phyloP scores from a whole-genome alignment of 768 basidiomycete genomes.

The Russula abietina region DNA sequence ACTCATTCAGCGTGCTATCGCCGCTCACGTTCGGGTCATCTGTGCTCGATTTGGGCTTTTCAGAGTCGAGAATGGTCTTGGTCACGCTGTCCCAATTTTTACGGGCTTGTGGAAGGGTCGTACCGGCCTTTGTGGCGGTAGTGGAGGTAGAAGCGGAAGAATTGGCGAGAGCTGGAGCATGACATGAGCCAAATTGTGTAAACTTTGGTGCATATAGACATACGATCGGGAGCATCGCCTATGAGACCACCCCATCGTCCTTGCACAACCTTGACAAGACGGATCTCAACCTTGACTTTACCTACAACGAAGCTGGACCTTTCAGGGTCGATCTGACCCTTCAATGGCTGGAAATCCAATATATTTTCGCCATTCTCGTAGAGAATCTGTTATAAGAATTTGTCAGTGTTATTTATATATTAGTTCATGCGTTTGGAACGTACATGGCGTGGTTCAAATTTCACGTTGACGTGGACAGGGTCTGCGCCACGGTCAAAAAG shows the following conservation, averaged over 20 bases:
- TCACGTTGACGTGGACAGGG: constrained; percentile 52
- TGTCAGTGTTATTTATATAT: not conserved
- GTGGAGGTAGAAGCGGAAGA: constrained; percentile 27
- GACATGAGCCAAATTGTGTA: constrained; percentile 3
- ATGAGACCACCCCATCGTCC: constrained; percentile 73
- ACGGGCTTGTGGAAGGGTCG: constrained; percentile 38
- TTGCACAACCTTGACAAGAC: constrained; percentile 56
- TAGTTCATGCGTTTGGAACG: not conserved
- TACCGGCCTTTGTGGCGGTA: constrained; percentile 28
- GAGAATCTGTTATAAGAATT: constrained; percentile 37
- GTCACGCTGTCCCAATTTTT: constrained; percentile 94
- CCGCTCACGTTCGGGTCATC: constrained; percentile 90
- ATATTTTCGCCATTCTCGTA: constrained; percentile 65
- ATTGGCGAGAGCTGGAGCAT: constrained; percentile 29
- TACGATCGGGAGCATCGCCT: constrained; percentile 73
- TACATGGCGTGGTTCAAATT: constrained; percentile 63
- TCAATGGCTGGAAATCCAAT: constrained; percentile 73
- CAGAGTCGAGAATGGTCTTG: constrained; percentile 53
- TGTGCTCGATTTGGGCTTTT: constrained; percentile 61
- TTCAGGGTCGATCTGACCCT: constrained; percentile 68
- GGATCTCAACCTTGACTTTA: constrained; percentile 85
- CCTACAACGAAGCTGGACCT: constrained; percentile 62
- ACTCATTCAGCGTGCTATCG: constrained; percentile 75
- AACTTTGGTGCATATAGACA: constrained; percentile 29
- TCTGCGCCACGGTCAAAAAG: constrained; percentile 77